These are phyloP conservation scores for Erodium texanum DNA, from an alignment of 441 rosid genomes.

Conservation along the genomic window DNA sequence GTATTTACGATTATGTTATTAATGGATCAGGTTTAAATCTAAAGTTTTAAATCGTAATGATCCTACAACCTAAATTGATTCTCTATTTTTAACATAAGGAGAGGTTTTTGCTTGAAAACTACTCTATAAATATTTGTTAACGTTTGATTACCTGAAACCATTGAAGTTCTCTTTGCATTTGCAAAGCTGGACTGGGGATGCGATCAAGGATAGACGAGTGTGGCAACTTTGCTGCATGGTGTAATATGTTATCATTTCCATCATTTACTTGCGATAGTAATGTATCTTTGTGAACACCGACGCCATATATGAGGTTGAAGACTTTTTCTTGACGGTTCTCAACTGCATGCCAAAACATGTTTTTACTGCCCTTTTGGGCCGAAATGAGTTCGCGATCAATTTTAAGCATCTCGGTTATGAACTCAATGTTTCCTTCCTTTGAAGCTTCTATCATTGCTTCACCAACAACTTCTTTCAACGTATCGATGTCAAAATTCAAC, in stretches of 20 bases:
- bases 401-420: not conserved
- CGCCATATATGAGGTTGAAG: not conserved
- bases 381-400: not conserved
- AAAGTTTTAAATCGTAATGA: too few relatives aligned
- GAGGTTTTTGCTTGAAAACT: too few relatives aligned
- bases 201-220: not conserved
- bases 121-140: not conserved
- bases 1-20: too few relatives aligned
- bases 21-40: too few relatives aligned
- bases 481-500: not conserved
- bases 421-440: not conserved
- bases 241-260: not conserved
- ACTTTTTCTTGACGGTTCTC: not conserved
- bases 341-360: not conserved
- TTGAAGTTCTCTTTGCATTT: too few relatives aligned
- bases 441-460: not conserved
- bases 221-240: not conserved
- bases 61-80: too few relatives aligned
- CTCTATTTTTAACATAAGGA: too few relatives aligned
- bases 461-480: not conserved
- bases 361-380: too few relatives aligned
- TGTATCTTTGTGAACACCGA: not conserved
- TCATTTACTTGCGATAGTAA: not conserved
- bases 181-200: not conserved
- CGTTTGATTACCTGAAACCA: not conserved